Evolutionary conservation across 2,329 filamentous ascomycete species (phyloP).

Genomic region (Ophiostoma sp.): DNA sequence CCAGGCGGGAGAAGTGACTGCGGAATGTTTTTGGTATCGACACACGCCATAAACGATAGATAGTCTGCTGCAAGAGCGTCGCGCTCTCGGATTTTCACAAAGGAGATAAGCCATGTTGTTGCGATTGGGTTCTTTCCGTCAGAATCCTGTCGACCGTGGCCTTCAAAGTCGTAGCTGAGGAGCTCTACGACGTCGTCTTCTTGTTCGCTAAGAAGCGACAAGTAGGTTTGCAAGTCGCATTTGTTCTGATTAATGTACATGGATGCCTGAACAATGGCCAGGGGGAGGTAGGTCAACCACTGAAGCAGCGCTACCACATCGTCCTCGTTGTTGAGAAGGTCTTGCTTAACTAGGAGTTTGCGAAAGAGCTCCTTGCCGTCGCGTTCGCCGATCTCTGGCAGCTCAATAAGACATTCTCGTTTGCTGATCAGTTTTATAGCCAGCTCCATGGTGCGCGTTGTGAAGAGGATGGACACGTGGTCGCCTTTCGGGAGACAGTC

Average conservation of each 20-base stretch:
- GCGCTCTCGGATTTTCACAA: slow-evolving; percentile 23
- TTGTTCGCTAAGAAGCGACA: slow-evolving; percentile 22
- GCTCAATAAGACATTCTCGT: slow-evolving; percentile 9
- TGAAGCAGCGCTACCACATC: slow-evolving; percentile 5
- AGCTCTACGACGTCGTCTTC: slow-evolving; percentile 21
- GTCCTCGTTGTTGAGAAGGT: neutral
- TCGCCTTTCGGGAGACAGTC: neutral
- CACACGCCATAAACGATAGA: slow-evolving; percentile 36
- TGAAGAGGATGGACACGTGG: neutral
- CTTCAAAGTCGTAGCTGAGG: slow-evolving; percentile 29
- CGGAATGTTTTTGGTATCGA: slow-evolving; percentile 37
- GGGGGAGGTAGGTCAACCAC: slow-evolving; percentile 23
- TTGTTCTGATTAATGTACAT: slow-evolving; percentile 23
- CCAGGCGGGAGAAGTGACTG: slow-evolving; percentile 31
- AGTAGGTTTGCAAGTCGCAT: slow-evolving; percentile 9
- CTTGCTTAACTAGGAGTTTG: slow-evolving; percentile 25
- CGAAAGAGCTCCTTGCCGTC: slow-evolving; percentile 31
- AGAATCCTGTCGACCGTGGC: slow-evolving; percentile 13
- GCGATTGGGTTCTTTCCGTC: slow-evolving; percentile 25
- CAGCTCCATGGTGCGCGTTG: neutral
- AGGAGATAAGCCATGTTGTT: slow-evolving; percentile 31
- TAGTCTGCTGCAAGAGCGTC: slow-evolving; percentile 35
- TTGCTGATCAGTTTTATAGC: neutral
- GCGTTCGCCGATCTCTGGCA: neutral
- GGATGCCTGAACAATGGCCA: slow-evolving; percentile 29